Evolutionary conservation across 257 asterid species (phyloP), one percentile per base, ranked within the genome.

Genomic region (Nicotiana benthamiana): DNA sequence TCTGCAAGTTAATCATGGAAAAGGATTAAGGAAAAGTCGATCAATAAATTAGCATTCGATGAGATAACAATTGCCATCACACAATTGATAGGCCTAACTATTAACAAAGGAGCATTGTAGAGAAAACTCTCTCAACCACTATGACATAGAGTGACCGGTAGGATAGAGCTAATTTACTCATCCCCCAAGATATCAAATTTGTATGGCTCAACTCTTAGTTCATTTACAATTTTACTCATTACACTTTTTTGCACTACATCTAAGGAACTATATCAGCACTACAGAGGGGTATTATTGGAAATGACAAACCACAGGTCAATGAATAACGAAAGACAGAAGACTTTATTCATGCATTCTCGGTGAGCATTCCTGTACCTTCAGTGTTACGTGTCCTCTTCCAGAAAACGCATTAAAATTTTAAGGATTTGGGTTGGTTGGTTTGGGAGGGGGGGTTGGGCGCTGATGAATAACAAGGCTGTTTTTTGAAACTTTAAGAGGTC

Each of bases 1-100:
- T 89, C 99, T 95, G 93, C 87, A 82, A 68, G 64, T 52, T 56
- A 76, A 80, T 53, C 8, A 64, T 5, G 59, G 3, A 82, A 82
- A 18, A 24, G 27, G 62, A 77, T 43, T 16, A 11, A 36, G 72
- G 18, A 79, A 64, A 36, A 51, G 17, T 9, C 64, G 20, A 48
- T 6, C 26, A 20, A 79, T 48, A 79, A 64, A 79, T 22, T 62
- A 48, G 79, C 1, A 4, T 48, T 15, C 17, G 62, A 26, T 74
- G 79, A 74, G 17, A 48, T 74, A 74, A 51, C 79, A 48, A 74
- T 16, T 48, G 79, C 79, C 28, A 46, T 26, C 43, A 74, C 34
- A 48, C 78, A 74, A 3, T 6, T 5, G 61, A 56, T 9, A 56
- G 61, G 26, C 61, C 61, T 56, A 56, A 56, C 24, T 56, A 28